phyloP scores from a whole-genome alignment of 1,139 yeast genomes.

The Scheffersomyces stambukii region DNA sequence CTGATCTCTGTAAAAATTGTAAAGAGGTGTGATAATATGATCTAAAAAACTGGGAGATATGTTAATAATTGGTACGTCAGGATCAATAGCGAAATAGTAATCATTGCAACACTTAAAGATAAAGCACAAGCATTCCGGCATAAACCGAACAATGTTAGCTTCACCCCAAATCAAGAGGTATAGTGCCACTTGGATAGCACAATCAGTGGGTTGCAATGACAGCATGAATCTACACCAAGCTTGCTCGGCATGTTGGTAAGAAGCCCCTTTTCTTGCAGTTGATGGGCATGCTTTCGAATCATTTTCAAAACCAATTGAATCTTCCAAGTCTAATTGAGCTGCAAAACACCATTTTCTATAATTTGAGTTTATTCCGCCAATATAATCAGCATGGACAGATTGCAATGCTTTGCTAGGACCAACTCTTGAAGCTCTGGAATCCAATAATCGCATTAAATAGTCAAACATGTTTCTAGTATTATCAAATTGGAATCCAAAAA shows the following conservation, averaged over 20 bases:
- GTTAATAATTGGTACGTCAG: conserved; percentile 19
- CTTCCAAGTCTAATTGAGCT: conserved; percentile 83
- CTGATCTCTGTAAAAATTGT: conserved; percentile 57
- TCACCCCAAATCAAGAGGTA: conserved; percentile 87
- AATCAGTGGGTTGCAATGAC: conserved; percentile 46
- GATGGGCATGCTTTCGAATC: too few species aligned
- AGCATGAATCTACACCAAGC: conserved; percentile 69
- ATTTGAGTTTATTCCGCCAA: conserved; percentile 91
- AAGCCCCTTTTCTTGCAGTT: conserved; percentile 22
- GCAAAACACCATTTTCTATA: conserved; percentile 97
- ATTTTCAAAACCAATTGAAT: conserved; percentile 70
- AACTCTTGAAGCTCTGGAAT: conserved; percentile 67
- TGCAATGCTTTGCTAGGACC: conserved; percentile 50
- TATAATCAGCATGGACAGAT: conserved; percentile 66
- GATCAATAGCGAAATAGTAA: conserved; percentile 47
- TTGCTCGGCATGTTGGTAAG: conserved; percentile 67
- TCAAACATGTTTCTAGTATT: conserved; percentile 64
- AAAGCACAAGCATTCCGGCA: conserved; percentile 85
- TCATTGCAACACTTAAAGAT: conserved; percentile 76
- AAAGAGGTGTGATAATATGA: conserved; percentile 71
- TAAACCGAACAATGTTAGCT: conserved; percentile 74
- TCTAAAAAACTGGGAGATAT: conserved; percentile 46
- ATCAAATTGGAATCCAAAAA: conserved; percentile 68
- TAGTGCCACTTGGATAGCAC: conserved; percentile 62
- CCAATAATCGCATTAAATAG: conserved; percentile 56